A percentile compares a stretch with the other conserved stretches of the same genome.
These are phyloP conservation scores for Tuber brumale DNA, from an alignment of 495 filamentous ascomycete genomes.

Conservation along the genomic window DNA sequence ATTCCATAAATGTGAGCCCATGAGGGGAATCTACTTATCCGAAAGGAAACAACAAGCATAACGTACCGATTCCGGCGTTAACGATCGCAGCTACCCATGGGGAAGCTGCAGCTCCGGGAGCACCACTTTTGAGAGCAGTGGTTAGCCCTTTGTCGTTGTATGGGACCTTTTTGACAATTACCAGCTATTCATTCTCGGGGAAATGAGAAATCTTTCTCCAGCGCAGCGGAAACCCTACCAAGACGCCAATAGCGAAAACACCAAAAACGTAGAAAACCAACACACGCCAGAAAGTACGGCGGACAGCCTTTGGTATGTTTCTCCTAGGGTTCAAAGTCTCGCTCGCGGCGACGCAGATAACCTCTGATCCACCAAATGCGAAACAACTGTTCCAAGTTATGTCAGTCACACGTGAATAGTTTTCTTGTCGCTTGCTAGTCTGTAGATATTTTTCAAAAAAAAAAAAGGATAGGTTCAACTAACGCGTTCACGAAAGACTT, in stretches of 20 bases:
- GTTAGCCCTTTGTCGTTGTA: constrained; percentile 52
- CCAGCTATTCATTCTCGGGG: not conserved
- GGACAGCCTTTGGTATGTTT: constrained; percentile 51
- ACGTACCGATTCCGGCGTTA: constrained; percentile 47
- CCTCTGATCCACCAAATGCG: constrained; percentile 54
- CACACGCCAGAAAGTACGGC: constrained; percentile 50
- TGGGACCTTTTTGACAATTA: constrained; percentile 39
- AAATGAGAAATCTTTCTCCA: not conserved
- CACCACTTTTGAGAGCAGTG: constrained; percentile 42
- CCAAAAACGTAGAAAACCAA: constrained; percentile 58
- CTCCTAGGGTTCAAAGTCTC: constrained; percentile 60
- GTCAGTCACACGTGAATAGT: not conserved
- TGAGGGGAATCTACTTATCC: not conserved
- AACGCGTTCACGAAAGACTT: constrained; percentile 47
- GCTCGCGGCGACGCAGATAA: constrained; percentile 62
- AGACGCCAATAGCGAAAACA: constrained; percentile 52
- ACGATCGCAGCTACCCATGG: constrained; percentile 57
- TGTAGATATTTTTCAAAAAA: not conserved
- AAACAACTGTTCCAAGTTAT: constrained; percentile 42
- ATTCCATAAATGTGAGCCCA: not conserved
- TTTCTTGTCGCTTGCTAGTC: not conserved
- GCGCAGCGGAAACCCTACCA: constrained; percentile 36
- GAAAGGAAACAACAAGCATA: not conserved
- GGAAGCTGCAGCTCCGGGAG: constrained; percentile 51
- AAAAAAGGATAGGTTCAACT: not conserved